Conservation (phyloP, 305 asterid species). For the Fraxinus platypoda region DNA sequence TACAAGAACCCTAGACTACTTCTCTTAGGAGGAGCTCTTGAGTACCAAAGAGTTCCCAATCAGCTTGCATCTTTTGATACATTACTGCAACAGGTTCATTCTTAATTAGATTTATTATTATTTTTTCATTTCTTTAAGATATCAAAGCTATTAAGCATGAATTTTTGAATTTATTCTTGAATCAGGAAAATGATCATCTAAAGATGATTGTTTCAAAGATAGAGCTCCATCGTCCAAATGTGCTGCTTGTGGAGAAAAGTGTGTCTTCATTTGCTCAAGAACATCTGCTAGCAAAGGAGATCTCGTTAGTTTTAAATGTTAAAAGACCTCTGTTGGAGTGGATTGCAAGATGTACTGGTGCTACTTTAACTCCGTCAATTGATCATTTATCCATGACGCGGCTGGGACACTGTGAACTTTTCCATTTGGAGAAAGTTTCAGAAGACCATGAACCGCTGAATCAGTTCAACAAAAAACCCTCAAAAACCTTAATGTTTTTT, state of each 20-base stretch:
- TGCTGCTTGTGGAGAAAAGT: constrained; percentile 92
- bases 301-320: constrained; percentile 86
- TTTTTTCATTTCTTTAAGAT: constrained; percentile 1
- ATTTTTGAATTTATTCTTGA: constrained; percentile 10
- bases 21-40: constrained; percentile 90
- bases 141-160: constrained; percentile 15
- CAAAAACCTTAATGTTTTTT: constrained; percentile 87
- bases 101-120: constrained; percentile 11
- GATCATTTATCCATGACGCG: constrained; percentile 68
- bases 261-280: constrained; percentile 92
- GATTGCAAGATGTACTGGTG: constrained; percentile 92
- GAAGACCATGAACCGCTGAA: constrained; percentile 73
- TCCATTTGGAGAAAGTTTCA: constrained; percentile 69
- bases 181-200: constrained; percentile 86
- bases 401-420: constrained; percentile 87
- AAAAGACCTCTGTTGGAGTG: constrained; percentile 75
- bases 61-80: constrained; percentile 90
- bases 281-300: constrained; percentile 77
- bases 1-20: constrained; percentile 81
- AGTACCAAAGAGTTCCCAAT: constrained; percentile 80
- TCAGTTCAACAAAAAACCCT: constrained; percentile 71
- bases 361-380: constrained; percentile 70
- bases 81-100: constrained; percentile 72
- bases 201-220: constrained; percentile 78
- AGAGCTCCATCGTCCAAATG: constrained; percentile 88